phyloP scores from a whole-genome alignment of 2,329 filamentous ascomycete genomes.

The Metarhizium anisopliae region DNA sequence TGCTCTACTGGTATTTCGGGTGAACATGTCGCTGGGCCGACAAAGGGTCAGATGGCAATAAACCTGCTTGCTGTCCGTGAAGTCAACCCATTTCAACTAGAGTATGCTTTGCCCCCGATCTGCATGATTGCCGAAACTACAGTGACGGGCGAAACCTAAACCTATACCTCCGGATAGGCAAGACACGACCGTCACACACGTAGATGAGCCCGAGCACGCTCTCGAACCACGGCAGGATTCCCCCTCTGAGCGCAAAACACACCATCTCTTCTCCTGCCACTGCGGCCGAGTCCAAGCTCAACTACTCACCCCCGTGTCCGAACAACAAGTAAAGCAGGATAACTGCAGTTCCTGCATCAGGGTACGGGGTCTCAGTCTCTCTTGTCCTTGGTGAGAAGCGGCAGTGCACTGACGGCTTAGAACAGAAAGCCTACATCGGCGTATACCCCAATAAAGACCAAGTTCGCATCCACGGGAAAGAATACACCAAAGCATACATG shows the following conservation, averaged over 20 bases:
- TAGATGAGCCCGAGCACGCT: background rate
- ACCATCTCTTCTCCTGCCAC: slow-evolving; percentile 16
- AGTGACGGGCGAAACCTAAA: background rate
- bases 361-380: slow-evolving; percentile 7
- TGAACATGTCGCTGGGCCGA: background rate
- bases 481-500: slow-evolving; percentile 17
- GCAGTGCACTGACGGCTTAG: background rate
- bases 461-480: slow-evolving; percentile 17
- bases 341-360: slow-evolving; percentile 25
- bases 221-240: background rate
- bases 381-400: too few species aligned
- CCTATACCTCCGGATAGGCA: background rate
- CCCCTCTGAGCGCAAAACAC: background rate
- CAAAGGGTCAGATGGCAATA: slow-evolving; percentile 12
- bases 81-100: slow-evolving; percentile 15
- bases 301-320: slow-evolving; percentile 19
- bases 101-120: slow-evolving; percentile 6
- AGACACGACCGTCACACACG: background rate
- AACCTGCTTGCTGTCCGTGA: slow-evolving; percentile 16
- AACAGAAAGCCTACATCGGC: slow-evolving; percentile 13
- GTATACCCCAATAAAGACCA: slow-evolving; percentile 18
- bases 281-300: slow-evolving; percentile 16
- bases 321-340: slow-evolving; percentile 32
- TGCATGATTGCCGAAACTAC: background rate
- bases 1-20: slow-evolving; percentile 16